Evolutionary conservation across 2,329 filamentous ascomycete genomes (phyloP), one percentile per base, ranked within the genome.

Genomic region (Coleophoma eucalyptorum): DNA sequence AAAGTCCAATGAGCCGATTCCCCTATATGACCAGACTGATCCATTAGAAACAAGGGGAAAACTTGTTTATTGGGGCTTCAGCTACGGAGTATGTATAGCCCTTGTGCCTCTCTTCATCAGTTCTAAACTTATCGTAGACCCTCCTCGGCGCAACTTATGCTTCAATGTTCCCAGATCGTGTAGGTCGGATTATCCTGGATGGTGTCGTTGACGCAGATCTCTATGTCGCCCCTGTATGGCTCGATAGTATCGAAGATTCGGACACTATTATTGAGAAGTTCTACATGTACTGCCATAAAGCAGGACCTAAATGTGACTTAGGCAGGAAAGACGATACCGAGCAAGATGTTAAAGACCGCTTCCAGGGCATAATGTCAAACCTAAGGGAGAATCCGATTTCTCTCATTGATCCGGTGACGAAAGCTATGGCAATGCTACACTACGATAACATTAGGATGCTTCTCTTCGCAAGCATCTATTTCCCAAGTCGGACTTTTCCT

Each of bases 21-120:
- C 11, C 6, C 18, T 15, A 26, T 31, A 13, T 2, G 32, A 21
- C 18, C 13, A 13, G 15, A n/a, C 18, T 11, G 15, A 49, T 45
- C 19, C 8, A 20, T 47, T 54, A n/a, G 54, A 58, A 40, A 62
- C 60, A 1, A 58, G 58, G 41, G 57, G 60, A 3, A 60, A 64
- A 21, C 52, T 65, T 26, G 55, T 64, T 8, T 80, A 77, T 56
- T 72, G 75, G 66, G 76, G 78, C 0, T 72, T 79, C 43, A 78
- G 74, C 8, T 80, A 80, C 54, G 73, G 62, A 8, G 60, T 64
- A 54, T 32, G 56, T 58, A 15, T 3, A 11, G 11, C 2, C 1
- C 26, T 42, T 13, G 7, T 31, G 18, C 16, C 26, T 33, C 5
- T 15, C n/a, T 6, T 15, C 43, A 13, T 20, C 18, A n/a, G 15